Percentiles rank a stretch among this genome's conserved stretches.
phyloP scores from a whole-genome alignment of 1,139 yeast genomes.

The Geotrichum candidum region DNA sequence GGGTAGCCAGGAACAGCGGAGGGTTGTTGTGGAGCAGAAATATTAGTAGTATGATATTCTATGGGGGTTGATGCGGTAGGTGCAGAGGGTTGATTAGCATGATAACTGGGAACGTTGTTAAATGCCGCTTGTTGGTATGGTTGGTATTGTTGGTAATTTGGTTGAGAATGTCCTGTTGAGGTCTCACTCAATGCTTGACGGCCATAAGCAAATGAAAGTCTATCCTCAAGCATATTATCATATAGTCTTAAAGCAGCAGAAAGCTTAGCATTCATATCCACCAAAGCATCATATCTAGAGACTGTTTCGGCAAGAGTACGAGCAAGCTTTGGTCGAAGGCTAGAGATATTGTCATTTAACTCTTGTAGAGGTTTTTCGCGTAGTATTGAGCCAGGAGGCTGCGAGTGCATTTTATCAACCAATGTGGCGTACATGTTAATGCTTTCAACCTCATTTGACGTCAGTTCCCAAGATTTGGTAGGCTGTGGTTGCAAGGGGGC shows the following conservation, averaged over 20 bases:
- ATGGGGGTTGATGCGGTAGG: constrained; percentile 7
- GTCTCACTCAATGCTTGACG: constrained; percentile 1
- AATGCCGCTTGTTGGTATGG: constrained; percentile 2
- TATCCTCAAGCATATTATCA: constrained; percentile 68
- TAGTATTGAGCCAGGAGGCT: constrained; percentile 48
- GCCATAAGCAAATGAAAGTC: constrained; percentile 49
- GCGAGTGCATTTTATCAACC: constrained; percentile 49
- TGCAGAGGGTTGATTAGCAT: constrained; percentile 5
- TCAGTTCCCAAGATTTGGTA: constrained; percentile 36
- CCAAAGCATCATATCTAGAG: constrained; percentile 60
- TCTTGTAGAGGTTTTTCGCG: constrained; percentile 59
- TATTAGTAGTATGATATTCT: background rate
- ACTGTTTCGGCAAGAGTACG: constrained; percentile 57
- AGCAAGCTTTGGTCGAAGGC: constrained; percentile 70
- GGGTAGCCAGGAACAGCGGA: constrained; percentile 1
- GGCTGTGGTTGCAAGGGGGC: constrained; percentile 19
- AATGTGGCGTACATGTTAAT: constrained; percentile 64
- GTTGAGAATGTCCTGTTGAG: constrained; percentile 15
- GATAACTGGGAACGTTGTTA: background rate
- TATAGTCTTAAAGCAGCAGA: constrained; percentile 73
- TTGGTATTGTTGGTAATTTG: constrained; percentile 5
- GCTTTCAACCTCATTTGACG: constrained; percentile 59
- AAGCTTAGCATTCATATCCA: constrained; percentile 77
- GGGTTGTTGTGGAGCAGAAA: constrained; percentile 9
- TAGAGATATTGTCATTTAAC: constrained; percentile 57